These are phyloP conservation scores for Debaryomyces sp. DNA, from an alignment of 1,139 yeast species.

Conservation along the genomic window DNA sequence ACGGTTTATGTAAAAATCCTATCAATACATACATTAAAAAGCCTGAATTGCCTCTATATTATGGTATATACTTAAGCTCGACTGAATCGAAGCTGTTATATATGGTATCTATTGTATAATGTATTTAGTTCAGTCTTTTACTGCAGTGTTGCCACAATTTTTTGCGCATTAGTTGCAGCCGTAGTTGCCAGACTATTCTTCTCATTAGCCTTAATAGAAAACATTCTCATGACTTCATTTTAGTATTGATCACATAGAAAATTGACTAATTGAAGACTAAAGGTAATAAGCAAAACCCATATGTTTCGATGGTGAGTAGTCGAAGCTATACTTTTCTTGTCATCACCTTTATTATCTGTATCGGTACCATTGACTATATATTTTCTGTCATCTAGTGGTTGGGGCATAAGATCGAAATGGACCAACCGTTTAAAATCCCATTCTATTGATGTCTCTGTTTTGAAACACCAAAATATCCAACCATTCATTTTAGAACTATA, in stretches of 20 bases:
- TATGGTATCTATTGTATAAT: background rate
- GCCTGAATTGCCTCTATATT: background rate
- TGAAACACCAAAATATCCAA: conserved; percentile 74
- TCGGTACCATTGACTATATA: conserved; percentile 45
- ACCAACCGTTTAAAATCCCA: conserved; percentile 64
- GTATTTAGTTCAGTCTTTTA: background rate
- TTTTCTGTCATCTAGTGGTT: conserved; percentile 52
- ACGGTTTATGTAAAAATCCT: background rate
- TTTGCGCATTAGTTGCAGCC: background rate
- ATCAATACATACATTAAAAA: background rate
- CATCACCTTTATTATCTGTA: conserved; percentile 15
- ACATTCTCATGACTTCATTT: background rate
- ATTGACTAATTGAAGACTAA: background rate
- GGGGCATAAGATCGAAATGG: conserved; percentile 56
- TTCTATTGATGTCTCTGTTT: conserved; percentile 61
- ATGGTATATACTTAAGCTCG: background rate
- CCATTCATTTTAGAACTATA: conserved; percentile 43
- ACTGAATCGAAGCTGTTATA: background rate
- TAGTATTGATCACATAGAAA: background rate
- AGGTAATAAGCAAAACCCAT: background rate
- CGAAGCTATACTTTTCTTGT: conserved; percentile 3
- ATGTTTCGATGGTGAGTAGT: background rate
- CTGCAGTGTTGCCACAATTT: background rate
- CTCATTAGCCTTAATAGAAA: background rate
- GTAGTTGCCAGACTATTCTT: background rate